phyloP scores from a whole-genome alignment of 1,139 yeast genomes.

The Wickerhamomyces sp. region DNA sequence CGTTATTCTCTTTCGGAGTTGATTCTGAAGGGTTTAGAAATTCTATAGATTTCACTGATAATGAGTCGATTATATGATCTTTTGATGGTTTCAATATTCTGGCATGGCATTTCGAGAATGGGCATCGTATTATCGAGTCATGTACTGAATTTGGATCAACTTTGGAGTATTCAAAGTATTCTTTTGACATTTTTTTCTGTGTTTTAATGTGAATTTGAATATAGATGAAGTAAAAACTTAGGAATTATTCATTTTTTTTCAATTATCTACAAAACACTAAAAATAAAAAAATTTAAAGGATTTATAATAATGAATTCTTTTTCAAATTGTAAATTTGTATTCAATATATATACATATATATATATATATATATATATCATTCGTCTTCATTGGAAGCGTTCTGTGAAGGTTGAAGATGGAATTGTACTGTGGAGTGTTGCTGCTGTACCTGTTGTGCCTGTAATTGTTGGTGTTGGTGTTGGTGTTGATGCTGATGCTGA shows the following conservation, averaged over 20 bases:
- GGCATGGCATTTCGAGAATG: constrained; percentile 21
- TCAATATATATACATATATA: background rate
- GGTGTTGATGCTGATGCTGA: constrained; percentile 6
- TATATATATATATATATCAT: too few species aligned
- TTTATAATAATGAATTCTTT: too few species aligned
- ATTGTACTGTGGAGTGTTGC: background rate
- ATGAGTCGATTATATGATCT: background rate
- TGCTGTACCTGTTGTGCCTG: background rate
- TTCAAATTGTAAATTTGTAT: background rate
- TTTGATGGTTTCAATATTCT: constrained; percentile 16
- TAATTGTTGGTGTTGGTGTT: constrained; percentile 1
- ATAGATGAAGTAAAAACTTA: background rate
- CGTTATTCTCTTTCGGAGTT: constrained; percentile 4
- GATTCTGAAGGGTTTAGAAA: constrained; percentile 10
- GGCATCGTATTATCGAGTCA: constrained; percentile 16
- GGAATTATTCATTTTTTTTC: background rate
- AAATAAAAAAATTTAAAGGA: too few species aligned
- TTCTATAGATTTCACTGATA: constrained; percentile 6
- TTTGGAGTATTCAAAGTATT: background rate
- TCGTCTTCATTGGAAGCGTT: background rate
- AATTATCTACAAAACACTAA: background rate
- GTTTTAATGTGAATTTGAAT: background rate
- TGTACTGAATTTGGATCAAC: background rate
- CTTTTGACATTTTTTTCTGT: background rate
- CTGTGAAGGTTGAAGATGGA: background rate